Percentiles rank a stretch among this genome's conserved stretches.
These are phyloP conservation scores for Arthrinium phaeospermum DNA, from an alignment of 2,329 filamentous ascomycete species.

Conservation along the genomic window DNA sequence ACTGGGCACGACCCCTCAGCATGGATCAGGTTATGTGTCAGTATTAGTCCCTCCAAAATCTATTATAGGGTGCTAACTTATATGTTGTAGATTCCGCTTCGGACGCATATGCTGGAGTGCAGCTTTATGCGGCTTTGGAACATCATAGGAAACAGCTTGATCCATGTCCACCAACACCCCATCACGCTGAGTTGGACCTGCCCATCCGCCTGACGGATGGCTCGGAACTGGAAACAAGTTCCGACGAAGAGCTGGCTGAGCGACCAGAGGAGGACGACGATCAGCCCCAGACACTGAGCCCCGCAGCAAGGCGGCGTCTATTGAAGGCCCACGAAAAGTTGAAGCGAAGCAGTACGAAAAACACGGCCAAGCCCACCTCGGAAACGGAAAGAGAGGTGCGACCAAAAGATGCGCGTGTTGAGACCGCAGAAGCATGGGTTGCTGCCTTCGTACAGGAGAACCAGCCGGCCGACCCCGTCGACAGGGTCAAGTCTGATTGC, in stretches of 20 bases:
- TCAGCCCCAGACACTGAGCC: constrained; percentile 19
- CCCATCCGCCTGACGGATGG: constrained; percentile 65
- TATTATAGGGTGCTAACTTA: constrained; percentile 36
- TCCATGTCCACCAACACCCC: constrained; percentile 74
- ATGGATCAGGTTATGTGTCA: constrained; percentile 72
- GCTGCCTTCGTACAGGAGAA: constrained; percentile 43
- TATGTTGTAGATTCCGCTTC: constrained; percentile 70
- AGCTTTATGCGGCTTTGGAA: constrained; percentile 76
- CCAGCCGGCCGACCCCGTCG: constrained; percentile 21
- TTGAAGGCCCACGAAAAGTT: constrained; percentile 11
- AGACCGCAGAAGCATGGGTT: constrained; percentile 48
- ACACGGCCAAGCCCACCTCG: background rate
- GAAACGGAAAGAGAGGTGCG: constrained; percentile 13
- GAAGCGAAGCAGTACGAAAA: background rate
- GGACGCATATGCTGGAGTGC: constrained; percentile 80
- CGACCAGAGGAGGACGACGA: constrained; percentile 20
- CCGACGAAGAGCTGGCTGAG: constrained; percentile 30
- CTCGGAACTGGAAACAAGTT: constrained; percentile 35
- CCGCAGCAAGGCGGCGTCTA: constrained; percentile 24
- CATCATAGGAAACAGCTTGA: constrained; percentile 67
- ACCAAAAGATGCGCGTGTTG: constrained; percentile 48
- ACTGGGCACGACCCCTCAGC: constrained; percentile 72
- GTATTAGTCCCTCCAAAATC: constrained; percentile 38
- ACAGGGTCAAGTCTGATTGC: background rate
- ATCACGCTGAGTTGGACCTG: constrained; percentile 68